Evolutionary conservation across 495 filamentous ascomycete genomes (phyloP).

Genomic region (Neurospora sp.): DNA sequence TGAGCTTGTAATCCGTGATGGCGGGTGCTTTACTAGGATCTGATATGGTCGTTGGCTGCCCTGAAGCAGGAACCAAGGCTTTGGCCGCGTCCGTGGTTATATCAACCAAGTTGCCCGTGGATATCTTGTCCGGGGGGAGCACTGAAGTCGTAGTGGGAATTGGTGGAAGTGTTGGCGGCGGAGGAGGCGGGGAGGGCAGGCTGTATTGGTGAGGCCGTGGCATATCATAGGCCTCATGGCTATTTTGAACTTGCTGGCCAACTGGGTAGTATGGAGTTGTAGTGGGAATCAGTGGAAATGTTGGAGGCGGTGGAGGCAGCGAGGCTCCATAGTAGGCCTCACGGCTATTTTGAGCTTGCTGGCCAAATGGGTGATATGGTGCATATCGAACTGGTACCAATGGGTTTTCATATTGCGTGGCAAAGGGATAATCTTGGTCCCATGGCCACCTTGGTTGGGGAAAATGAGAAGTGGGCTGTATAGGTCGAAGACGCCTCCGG

Average conservation of each 20-base stretch:
- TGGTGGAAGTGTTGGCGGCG: neutral
- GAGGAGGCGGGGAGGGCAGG: neutral
- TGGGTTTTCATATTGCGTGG: neutral
- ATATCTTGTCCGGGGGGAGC: neutral
- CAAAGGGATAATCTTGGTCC: neutral
- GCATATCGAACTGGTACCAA: neutral
- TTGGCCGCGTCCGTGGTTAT: neutral
- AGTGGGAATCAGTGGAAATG: too few species aligned
- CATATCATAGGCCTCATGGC: neutral
- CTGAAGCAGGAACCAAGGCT: neutral
- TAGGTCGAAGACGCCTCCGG: neutral
- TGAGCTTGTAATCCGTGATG: neutral
- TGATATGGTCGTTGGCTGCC: neutral
- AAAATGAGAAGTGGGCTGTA: neutral
- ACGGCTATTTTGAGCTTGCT: neutral
- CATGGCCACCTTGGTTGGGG: neutral
- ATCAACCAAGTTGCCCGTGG: neutral
- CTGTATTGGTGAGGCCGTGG: neutral
- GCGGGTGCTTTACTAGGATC: neutral
- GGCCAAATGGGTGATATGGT: neutral
- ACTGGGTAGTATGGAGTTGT: too few species aligned
- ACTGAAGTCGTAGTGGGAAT: neutral
- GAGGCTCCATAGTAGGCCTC: too few species aligned
- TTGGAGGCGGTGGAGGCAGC: too few species aligned
- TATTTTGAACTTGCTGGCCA: neutral